phyloP scores from a whole-genome alignment of 2,329 filamentous ascomycete species.

The Gnomoniopsis smithogilvyi region DNA sequence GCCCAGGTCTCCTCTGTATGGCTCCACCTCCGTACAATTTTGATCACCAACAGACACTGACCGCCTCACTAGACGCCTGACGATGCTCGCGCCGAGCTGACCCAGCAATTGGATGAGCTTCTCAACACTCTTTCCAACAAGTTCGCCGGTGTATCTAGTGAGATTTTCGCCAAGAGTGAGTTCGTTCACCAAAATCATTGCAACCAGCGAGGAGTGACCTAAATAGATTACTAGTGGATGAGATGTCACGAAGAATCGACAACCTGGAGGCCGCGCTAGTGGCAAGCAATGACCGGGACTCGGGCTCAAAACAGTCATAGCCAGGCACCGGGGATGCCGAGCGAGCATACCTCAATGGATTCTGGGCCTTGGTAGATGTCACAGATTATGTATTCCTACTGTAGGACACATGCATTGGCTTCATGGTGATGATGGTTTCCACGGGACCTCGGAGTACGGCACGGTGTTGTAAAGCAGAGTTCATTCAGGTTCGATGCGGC shows the following conservation, averaged over 20 bases:
- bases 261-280: slow-evolving; percentile 73
- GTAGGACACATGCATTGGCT: no score
- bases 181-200: slow-evolving; percentile 15
- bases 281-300: slow-evolving; percentile 47
- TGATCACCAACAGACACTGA: not conserved
- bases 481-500: not conserved
- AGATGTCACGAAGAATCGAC: slow-evolving; percentile 85
- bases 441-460: not conserved
- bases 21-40: not conserved
- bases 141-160: slow-evolving; percentile 78
- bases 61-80: slow-evolving; percentile 34
- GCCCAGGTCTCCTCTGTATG: not conserved
- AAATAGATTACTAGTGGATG: slow-evolving; percentile 67
- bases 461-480: not conserved
- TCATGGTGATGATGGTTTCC: not conserved
- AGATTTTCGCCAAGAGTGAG: slow-evolving; percentile 86
- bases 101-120: slow-evolving; percentile 79
- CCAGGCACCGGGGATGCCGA: not conserved
- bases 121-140: slow-evolving; percentile 81
- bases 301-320: slow-evolving; percentile 32
- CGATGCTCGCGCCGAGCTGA: slow-evolving; percentile 61
- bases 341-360: no score
- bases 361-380: no score
- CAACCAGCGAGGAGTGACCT: not conserved
- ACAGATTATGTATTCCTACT: no score